These are phyloP conservation scores for Fomitopsis palustris DNA, from an alignment of 1,284 basidiomycete genomes.

Conservation along the genomic window DNA sequence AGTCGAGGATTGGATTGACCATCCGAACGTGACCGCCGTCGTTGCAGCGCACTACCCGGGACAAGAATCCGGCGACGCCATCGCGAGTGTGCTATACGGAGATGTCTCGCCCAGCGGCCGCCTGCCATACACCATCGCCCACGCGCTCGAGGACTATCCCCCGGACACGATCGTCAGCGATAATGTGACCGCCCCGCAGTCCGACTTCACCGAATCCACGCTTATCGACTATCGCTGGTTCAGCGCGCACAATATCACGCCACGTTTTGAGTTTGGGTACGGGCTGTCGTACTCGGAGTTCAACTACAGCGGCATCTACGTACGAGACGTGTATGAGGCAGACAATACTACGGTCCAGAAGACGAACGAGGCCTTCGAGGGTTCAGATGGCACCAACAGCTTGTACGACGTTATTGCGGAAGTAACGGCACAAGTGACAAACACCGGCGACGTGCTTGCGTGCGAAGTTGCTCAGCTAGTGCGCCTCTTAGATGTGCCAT, in stretches of 20 bases:
- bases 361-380: slow-evolving; percentile 19
- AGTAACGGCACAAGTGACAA: slow-evolving; percentile 31
- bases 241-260: slow-evolving; percentile 22
- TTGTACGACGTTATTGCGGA: slow-evolving; percentile 14
- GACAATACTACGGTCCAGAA: slow-evolving; percentile 1
- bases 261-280: slow-evolving; percentile 38
- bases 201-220: neutral
- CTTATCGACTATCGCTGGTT: neutral
- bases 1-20: slow-evolving; percentile 46
- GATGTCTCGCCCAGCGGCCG: slow-evolving; percentile 53
- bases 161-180: neutral
- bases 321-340: neutral
- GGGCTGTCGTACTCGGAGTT: slow-evolving; percentile 42
- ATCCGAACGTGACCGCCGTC: slow-evolving; percentile 29
- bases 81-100: slow-evolving; percentile 46
- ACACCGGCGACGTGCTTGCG: slow-evolving; percentile 32
- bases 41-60: slow-evolving; percentile 33
- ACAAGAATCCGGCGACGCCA: slow-evolving; percentile 51
- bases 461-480: slow-evolving; percentile 25
- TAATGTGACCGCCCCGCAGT: neutral
- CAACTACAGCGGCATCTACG: slow-evolving; percentile 27
- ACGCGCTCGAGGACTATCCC: slow-evolving; percentile 59
- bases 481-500: no score
- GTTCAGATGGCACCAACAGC: slow-evolving; percentile 28
- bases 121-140: slow-evolving; percentile 79